Evolutionary conservation across 73 alveolate genomes (phyloP).

Genomic region (Uronychia setigera): DNA sequence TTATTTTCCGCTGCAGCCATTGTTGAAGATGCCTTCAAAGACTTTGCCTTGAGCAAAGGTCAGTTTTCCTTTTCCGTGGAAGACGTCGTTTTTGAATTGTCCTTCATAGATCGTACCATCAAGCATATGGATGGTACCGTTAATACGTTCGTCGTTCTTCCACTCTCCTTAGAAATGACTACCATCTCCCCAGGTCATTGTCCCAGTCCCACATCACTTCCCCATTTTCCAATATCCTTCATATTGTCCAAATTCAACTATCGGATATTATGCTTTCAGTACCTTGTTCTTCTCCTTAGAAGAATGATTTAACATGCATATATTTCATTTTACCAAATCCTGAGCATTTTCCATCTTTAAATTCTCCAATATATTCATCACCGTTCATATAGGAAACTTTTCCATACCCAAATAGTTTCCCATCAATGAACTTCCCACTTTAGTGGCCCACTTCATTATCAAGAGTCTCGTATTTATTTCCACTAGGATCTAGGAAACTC

Average conservation of each 20-base stretch:
- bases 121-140: background rate
- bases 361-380: background rate
- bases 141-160: background rate
- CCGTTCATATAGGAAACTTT: background rate
- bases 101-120: slow-evolving; percentile 15
- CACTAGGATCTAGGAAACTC: too few species aligned
- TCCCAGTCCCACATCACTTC: background rate
- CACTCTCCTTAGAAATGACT: background rate
- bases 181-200: background rate
- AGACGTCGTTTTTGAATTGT: background rate
- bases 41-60: background rate
- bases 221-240: background rate
- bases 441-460: too few species aligned
- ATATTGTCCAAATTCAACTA: background rate
- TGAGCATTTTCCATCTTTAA: slow-evolving; percentile 7
- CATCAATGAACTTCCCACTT: background rate
- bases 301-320: background rate
- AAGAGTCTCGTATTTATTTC: too few species aligned
- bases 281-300: background rate
- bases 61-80: background rate
- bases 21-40: background rate
- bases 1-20: background rate
- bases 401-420: background rate
- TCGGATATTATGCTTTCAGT: background rate
- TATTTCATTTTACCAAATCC: background rate